Conservation (phyloP, 495 filamentous ascomycete genomes). For the Penicillium dipodomyicola region DNA sequence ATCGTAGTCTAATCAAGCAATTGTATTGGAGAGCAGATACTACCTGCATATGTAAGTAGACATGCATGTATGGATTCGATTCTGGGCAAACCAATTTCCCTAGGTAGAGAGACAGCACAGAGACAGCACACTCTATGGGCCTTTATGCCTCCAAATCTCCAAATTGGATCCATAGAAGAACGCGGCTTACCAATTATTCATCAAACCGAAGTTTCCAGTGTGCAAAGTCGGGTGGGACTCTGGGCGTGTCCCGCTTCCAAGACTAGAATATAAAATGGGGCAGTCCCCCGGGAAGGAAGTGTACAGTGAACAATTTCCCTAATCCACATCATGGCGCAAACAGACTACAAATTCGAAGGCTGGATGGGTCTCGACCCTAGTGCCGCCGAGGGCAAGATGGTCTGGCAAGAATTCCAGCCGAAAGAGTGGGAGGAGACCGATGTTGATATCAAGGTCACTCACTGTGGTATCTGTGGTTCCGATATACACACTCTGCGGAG, state of each 20-base stretch:
- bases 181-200: slow-evolving; percentile 21
- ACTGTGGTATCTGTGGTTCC: slow-evolving; percentile 48
- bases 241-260: not conserved
- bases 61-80: not conserved
- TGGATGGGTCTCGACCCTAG: slow-evolving; percentile 68
- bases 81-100: not conserved
- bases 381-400: slow-evolving; percentile 71
- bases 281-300: slow-evolving; percentile 5
- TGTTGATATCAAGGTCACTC: slow-evolving; percentile 52
- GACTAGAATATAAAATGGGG: slow-evolving; percentile 19
- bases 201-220: slow-evolving; percentile 17
- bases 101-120: not conserved
- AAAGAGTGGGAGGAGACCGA: slow-evolving; percentile 81
- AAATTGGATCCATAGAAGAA: not conserved
- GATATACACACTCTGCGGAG: slow-evolving; percentile 73
- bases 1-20: not conserved
- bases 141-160: not conserved
- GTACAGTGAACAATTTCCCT: not conserved
- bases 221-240: not conserved
- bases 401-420: slow-evolving; percentile 72
- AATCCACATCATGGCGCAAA: slow-evolving; percentile 30
- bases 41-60: no score
- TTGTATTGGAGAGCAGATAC: not conserved
- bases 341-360: slow-evolving; percentile 70
- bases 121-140: not conserved